Evolutionary conservation across 2,329 filamentous ascomycete genomes (phyloP), one percentile per base, ranked within the genome.

Genomic region (Apiospora marii): DNA sequence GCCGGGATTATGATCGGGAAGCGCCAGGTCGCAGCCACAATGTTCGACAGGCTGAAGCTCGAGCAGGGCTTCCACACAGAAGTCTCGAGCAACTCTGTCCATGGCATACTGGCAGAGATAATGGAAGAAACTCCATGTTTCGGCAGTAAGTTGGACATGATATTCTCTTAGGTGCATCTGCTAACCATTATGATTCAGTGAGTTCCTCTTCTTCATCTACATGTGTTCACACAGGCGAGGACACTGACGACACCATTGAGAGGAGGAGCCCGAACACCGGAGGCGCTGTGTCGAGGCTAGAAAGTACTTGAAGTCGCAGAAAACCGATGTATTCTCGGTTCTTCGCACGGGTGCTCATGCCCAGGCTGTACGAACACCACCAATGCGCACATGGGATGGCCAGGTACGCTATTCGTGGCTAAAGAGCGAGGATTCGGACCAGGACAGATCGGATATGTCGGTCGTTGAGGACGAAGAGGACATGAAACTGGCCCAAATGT

Each of bases 391-490:
- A 24, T 24, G n/a, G 49, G 49, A 51, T 51, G n/a, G 24, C n/a
- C n/a, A 51, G 10, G 12, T 51, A 14, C 49, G n/a, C n/a, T 27
- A 27, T 24, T 51, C 49, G 5, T 41, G 27, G 19, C 24, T 24
- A 27, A 67, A 67, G 6, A n/a, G 7, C 22, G 46, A 49, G 46
- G n/a, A 34, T 3, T 68, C 19, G 24, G 5, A 19, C 13, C n/a
- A 34, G 44, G n/a, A 68, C 0, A 46, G 67, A 68, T 68, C 67
- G 43, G 67, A 27, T 13, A 34, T 5, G 14, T 48, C 44, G 12
- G 67, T 22, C 22, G 13, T 68, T 5, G 67, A 68, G 44, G 67
- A 68, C n/a, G 67, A 68, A 2, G 67, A 68, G n/a, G 67, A 68
- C 19, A 30, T 68, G 43, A 68, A 22, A 12, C 8, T 68, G 24